These are phyloP conservation scores for Xylariales sp. DNA, from an alignment of 2,329 filamentous ascomycete genomes.

Conservation along the genomic window DNA sequence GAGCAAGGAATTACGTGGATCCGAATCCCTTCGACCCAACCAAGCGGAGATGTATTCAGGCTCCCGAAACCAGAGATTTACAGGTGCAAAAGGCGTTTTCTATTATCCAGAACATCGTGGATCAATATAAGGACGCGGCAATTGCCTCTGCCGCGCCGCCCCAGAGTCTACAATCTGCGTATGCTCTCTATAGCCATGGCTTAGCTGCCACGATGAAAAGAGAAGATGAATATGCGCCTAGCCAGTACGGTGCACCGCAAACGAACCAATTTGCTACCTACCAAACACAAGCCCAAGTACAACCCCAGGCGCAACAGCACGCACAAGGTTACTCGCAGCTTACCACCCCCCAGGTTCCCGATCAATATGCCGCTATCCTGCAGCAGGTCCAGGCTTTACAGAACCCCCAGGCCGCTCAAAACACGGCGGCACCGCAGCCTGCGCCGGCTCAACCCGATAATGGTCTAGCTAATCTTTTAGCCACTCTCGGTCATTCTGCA, in stretches of 20 bases:
- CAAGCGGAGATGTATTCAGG: constrained; percentile 48
- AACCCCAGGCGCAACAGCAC: constrained; percentile 37
- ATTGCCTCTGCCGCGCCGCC: constrained; percentile 65
- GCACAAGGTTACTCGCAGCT: constrained; percentile 37
- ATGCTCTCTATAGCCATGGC: constrained; percentile 60
- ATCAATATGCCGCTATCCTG: constrained; percentile 43
- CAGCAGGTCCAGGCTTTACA: constrained; percentile 46
- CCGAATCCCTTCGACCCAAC: constrained; percentile 54
- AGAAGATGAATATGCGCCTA: constrained; percentile 46
- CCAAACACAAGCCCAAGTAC: constrained; percentile 37
- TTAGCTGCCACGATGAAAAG: constrained; percentile 53
- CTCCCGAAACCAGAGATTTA: constrained; percentile 57
- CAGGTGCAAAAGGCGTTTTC: constrained; percentile 57
- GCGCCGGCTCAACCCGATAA: constrained; percentile 41
- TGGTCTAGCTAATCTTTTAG: constrained; percentile 45
- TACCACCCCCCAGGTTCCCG: constrained; percentile 36
- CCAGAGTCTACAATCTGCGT: constrained; percentile 66
- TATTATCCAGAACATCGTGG: constrained; percentile 57
- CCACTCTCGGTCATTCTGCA: constrained; percentile 40
- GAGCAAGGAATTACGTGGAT: constrained; percentile 57
- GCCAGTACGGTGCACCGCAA: constrained; percentile 22
- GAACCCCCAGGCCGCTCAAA: constrained; percentile 38
- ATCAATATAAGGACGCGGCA: constrained; percentile 57
- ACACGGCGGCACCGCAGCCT: constrained; percentile 33
- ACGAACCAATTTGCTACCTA: constrained; percentile 24